These are phyloP conservation scores for Dimocarpus longan DNA, from an alignment of 345 rosid genomes.

Conservation along the genomic window DNA sequence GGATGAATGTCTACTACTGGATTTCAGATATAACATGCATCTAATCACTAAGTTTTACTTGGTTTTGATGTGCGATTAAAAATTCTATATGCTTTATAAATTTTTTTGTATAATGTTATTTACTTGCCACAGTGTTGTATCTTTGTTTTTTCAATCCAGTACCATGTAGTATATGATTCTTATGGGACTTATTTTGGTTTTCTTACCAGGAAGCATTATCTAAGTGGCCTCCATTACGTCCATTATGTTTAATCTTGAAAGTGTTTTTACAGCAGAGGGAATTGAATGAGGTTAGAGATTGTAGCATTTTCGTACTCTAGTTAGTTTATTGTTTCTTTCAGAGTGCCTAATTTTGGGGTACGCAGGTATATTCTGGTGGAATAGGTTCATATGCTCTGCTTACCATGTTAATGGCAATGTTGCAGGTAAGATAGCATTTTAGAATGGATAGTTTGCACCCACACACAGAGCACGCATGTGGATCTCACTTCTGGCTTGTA, in stretches of 20 bases:
- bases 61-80: not conserved
- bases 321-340: conserved; percentile 3
- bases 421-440: conserved; percentile 51
- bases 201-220: conserved; percentile 63
- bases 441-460: not conserved
- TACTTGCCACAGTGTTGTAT: not conserved
- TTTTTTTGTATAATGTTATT: not conserved
- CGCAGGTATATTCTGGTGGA: conserved; percentile 94
- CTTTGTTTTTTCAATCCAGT: not conserved
- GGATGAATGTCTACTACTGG: not conserved
- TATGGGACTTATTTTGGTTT: conserved; percentile 2
- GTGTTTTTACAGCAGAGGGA: conserved; percentile 95
- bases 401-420: conserved; percentile 80
- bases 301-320: not conserved
- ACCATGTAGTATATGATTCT: not conserved
- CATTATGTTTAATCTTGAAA: conserved; percentile 85
- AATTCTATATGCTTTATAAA: not conserved
- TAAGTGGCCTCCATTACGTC: conserved; percentile 75
- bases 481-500: not conserved
- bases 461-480: not conserved
- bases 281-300: conserved; percentile 75
- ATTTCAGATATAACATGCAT: not conserved
- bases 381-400: conserved; percentile 93
- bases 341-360: conserved; percentile 23
- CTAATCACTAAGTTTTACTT: not conserved